Evolutionary conservation across 2,329 filamentous ascomycete species (phyloP), one percentile per base, ranked within the genome.

Genomic region (Fusarium anguioides): DNA sequence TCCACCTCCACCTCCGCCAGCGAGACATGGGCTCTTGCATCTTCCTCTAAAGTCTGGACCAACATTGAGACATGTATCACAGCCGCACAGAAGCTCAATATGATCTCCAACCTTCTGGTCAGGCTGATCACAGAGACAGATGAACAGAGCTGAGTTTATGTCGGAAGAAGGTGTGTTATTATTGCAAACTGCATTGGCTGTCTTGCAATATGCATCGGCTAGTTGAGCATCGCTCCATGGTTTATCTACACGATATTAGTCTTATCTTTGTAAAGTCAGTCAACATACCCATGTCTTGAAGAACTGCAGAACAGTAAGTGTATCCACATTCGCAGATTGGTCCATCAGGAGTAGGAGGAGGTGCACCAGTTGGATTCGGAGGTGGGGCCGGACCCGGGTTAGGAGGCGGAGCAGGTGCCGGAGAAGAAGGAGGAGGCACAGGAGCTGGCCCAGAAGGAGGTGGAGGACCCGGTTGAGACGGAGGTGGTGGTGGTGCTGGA

Each of bases 281-380:
- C 3, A 26, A 65, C 73, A 44, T 71, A 78, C 78, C 72, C 78
- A 80, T 80, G 3, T 52, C 69, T 71, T 76, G 74, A 20, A 81
- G 71, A 14, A 81, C 79, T 3, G 76, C 73, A 11, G 78, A 77
- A 59, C 79, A 81, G 57, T 81, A 81, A 5, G 79, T 81, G 52
- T 80, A 81, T 53, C 79, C 79, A 60, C 79, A 81, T 59, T 80
- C 76, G 64, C 79, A 81, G 50, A 76, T 75, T 17, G 79, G 67
- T 4, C 74, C 77, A 10, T 70, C 59, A 24, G 54, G 47, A n/a
- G 73, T 72, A 29, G 27, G 27, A 3, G 26, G 8, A 9, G 27
- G 27, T 6, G 50, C 57, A 10, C 54, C 69, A 3, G 70, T 66
- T 4, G 60, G 66, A 15, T 67, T 68, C 31, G 70, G 68, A 10